Evolutionary conservation across 208 protist genomes (phyloP).

Genomic region (Strigomonas oncopelti): DNA sequence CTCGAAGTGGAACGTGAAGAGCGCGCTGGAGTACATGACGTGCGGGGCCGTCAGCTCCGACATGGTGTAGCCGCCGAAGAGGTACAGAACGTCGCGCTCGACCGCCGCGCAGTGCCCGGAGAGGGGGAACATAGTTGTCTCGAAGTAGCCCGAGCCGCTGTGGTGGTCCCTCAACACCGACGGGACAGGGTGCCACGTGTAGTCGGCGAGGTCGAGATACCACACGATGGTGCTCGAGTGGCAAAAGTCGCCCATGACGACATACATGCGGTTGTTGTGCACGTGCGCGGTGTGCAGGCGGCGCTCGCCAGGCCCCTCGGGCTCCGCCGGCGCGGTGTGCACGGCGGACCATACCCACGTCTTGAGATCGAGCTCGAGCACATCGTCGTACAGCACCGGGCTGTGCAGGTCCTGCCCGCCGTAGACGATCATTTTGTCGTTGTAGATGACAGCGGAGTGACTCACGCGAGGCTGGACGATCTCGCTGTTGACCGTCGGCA

Average conservation of each 20-base stretch:
- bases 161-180: conserved; percentile 4
- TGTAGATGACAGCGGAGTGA: conserved; percentile 68
- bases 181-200: conserved; percentile 51
- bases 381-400: conserved; percentile 43
- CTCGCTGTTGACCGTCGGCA: conserved; percentile 37
- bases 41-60: not conserved
- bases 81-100: conserved; percentile 47
- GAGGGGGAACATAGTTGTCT: conserved; percentile 14
- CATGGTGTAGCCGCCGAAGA: conserved; percentile 57
- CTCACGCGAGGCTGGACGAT: conserved; percentile 46
- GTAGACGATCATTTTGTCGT: conserved; percentile 85
- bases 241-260: conserved; percentile 56
- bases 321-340: conserved; percentile 39
- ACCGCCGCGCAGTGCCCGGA: conserved; percentile 54
- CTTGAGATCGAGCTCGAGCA: conserved; percentile 64
- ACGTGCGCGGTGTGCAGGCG: conserved; percentile 70
- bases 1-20: conserved; percentile 55
- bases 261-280: conserved; percentile 69
- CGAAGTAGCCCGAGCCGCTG: not conserved
- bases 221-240: conserved; percentile 31
- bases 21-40: conserved; percentile 33
- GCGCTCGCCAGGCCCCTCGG: conserved; percentile 68
- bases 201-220: conserved; percentile 57
- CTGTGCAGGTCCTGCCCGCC: conserved; percentile 62
- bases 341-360: conserved; percentile 67